These are phyloP conservation scores for Stylonectria norvegica DNA, from an alignment of 2,329 filamentous ascomycete species.

Conservation along the genomic window DNA sequence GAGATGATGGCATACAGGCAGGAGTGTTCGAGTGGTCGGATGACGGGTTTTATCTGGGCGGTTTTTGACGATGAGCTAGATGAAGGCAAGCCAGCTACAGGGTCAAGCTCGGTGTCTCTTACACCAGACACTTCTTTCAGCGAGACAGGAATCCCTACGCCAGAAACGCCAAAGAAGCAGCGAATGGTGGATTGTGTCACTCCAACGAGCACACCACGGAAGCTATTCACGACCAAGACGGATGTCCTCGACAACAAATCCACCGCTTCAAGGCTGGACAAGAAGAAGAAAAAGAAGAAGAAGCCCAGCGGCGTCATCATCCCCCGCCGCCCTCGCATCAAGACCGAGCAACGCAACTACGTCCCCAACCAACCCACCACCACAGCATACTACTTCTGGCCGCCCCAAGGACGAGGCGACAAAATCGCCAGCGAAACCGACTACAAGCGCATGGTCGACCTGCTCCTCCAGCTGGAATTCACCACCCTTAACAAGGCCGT, in stretches of 20 bases:
- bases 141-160: conserved; percentile 10
- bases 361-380: conserved; percentile 47
- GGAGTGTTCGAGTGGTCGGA: conserved; percentile 86
- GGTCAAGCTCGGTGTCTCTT: conserved; percentile 11
- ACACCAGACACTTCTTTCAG: conserved; percentile 31
- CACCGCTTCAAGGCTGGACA: conserved; percentile 31
- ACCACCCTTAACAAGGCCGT: conserved; percentile 59
- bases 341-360: conserved; percentile 53
- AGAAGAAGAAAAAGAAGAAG: conserved; percentile 39
- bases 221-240: conserved; percentile 28
- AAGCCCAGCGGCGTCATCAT: conserved; percentile 58
- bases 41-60: conserved; percentile 94
- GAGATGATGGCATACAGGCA: conserved; percentile 97
- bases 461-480: conserved; percentile 73
- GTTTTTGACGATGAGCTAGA: conserved; percentile 63
- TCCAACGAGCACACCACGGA: conserved; percentile 33
- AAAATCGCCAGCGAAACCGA: conserved; percentile 59
- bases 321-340: conserved; percentile 61
- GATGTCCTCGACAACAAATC: conserved; percentile 7
- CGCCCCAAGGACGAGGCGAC: conserved; percentile 56
- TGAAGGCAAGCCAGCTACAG: conserved; percentile 1
- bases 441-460: conserved; percentile 66
- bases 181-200: conserved; percentile 23
- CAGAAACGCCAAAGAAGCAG: conserved; percentile 34
- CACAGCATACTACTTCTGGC: conserved; percentile 66